Percentiles rank a stretch among this genome's conserved stretches.
phyloP scores from a whole-genome alignment of 2,329 filamentous ascomycete genomes.

The Bimuria novae-zelandiae region DNA sequence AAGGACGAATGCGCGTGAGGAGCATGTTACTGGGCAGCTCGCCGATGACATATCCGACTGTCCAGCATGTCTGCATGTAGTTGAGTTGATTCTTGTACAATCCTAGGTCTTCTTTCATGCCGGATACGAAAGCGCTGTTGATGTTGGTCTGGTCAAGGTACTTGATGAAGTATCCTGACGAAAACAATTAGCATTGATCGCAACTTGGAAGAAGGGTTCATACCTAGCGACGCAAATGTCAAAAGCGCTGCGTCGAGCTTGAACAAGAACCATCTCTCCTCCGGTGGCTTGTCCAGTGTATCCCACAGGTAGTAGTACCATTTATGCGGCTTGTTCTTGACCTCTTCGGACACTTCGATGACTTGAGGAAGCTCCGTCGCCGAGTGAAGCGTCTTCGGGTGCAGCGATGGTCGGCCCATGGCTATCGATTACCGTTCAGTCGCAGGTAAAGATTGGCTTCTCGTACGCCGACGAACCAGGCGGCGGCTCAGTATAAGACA shows the following conservation, averaged over 20 bases:
- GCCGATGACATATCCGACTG: slow-evolving; percentile 63
- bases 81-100: slow-evolving; percentile 61
- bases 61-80: slow-evolving; percentile 62
- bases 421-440: neutral
- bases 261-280: slow-evolving; percentile 55
- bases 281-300: slow-evolving; percentile 56
- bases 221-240: slow-evolving; percentile 53
- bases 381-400: slow-evolving; percentile 1
- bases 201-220: neutral
- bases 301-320: slow-evolving; percentile 60
- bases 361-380: neutral
- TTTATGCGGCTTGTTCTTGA: slow-evolving; percentile 32
- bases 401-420: neutral
- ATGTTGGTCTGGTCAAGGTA: slow-evolving; percentile 54
- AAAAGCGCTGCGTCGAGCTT: slow-evolving; percentile 56
- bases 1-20: slow-evolving; percentile 54
- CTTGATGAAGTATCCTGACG: slow-evolving; percentile 56
- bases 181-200: neutral
- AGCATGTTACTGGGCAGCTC: slow-evolving; percentile 58
- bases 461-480: neutral
- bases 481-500: neutral
- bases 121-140: slow-evolving; percentile 36
- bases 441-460: neutral
- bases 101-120: slow-evolving; percentile 57
- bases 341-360: slow-evolving; percentile 6